Evolutionary conservation across 2,329 filamentous ascomycete species (phyloP).

Genomic region (Neonectria coccinea): DNA sequence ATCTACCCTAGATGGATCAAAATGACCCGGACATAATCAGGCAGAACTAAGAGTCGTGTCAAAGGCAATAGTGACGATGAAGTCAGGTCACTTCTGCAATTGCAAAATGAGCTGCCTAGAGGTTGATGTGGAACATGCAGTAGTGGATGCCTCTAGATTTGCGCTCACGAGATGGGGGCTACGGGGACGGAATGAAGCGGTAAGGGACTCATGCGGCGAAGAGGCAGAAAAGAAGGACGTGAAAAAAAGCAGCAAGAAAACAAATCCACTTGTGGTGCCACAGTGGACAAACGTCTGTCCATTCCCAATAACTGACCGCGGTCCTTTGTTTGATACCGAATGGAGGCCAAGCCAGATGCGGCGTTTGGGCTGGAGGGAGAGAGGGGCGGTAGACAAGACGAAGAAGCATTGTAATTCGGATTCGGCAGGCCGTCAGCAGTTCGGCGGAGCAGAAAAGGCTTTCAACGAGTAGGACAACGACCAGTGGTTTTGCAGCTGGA

Average conservation of each 20-base stretch:
- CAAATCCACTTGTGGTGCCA: constrained; percentile 21
- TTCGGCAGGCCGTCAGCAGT: constrained; percentile 30
- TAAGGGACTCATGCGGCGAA: constrained; percentile 12
- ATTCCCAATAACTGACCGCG: background rate
- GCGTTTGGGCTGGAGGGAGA: background rate
- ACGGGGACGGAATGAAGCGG: constrained; percentile 14
- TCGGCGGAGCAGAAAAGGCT: constrained; percentile 8
- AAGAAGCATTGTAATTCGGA: background rate
- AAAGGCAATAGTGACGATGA: too few species aligned
- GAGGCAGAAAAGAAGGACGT: background rate
- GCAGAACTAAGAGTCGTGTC: background rate
- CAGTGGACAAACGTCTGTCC: constrained; percentile 6
- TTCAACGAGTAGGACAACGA: background rate
- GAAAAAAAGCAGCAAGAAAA: constrained; percentile 7
- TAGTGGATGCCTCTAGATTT: constrained; percentile 13
- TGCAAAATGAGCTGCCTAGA: background rate
- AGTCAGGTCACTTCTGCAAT: background rate
- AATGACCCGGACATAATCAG: background rate
- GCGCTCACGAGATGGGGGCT: constrained; percentile 18
- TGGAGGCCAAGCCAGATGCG: constrained; percentile 4
- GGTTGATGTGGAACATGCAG: constrained; percentile 1
- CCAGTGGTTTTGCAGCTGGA: constrained; percentile 10
- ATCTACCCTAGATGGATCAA: background rate
- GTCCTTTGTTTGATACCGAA: background rate
- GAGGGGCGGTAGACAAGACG: too few species aligned